Evolutionary conservation across 192 early-diverging fungal species (phyloP), one percentile per base, ranked within the genome.

Genomic region (Backusella sp.): DNA sequence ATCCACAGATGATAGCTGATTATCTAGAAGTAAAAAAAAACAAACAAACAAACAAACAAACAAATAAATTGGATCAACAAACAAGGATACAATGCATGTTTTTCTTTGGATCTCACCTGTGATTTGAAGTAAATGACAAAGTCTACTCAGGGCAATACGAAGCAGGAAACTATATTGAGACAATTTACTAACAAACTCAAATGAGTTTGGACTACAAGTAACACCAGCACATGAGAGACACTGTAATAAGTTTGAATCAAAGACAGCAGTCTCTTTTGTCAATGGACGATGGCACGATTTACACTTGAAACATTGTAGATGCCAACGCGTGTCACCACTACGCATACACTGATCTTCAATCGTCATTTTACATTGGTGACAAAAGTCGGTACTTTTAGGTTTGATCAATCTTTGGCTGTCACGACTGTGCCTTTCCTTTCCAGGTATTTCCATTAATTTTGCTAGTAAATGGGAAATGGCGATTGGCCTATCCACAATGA

Each of bases 151-250:
- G 6, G 95, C 94, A 23, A 94, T 91, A 6, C 92, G 87, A 82
- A 99, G 83, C 36, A 98, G 79, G 80, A 95, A 98, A 56, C 91
- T 92, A 83, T 96, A 99, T 84, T 98, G 95, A 78, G 94, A 89
- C 42, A 99, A 85, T 79, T 96, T 94, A 23, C 95, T 91, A 12
- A 97, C 88, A 79, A 90, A 85, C 72, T 89, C 86, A 75, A 95
- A 91, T 6, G 91, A 77, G 15, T 77, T 66, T 19, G 19, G 37
- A 35, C 30, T 67, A 9, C 39, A 35, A 8, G 70, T 23, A 30
- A 62, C 28, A 66, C 28, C 28, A 12, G 75, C 41, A 30, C 82
- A 83, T 14, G 44, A 35, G 23, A 44, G 41, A 49, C 82, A 83
- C 5, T 72, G 34, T 6, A 76, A 41, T 26, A 70, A 11, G 8